Evolutionary conservation across 345 rosid species (phyloP).

Genomic region (Lepidium sativum): DNA sequence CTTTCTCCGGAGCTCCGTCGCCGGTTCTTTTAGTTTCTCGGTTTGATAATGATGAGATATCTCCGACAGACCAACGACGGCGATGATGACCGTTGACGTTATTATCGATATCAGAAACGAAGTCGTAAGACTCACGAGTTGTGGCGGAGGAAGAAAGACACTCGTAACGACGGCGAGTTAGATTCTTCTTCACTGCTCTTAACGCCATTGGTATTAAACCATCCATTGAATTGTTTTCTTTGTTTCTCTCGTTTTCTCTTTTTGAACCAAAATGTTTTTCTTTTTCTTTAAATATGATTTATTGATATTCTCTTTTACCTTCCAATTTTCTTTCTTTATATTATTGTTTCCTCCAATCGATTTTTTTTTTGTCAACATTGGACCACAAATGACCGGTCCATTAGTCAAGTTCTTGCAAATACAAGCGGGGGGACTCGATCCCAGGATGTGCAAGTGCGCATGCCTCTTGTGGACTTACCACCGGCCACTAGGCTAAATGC

Average conservation of each 20-base stretch:
- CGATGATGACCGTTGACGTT: constrained; percentile 28
- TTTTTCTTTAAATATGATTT: neutral
- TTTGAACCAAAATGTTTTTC: neutral
- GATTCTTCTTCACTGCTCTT: constrained; percentile 59
- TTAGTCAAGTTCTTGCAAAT: too few relatives aligned
- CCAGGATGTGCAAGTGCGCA: too few relatives aligned
- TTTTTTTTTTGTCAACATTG: too few relatives aligned
- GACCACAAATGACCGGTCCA: neutral
- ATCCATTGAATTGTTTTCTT: constrained; percentile 38
- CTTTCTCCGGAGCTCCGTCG: neutral
- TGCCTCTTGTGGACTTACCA: too few relatives aligned
- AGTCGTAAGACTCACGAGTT: constrained; percentile 26
- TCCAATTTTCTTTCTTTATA: constrained; percentile 13
- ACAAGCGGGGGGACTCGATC: too few relatives aligned
- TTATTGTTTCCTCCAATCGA: neutral
- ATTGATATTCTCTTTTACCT: constrained; percentile 3
- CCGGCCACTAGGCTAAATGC: too few relatives aligned
- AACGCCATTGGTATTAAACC: constrained; percentile 69
- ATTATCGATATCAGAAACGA: neutral
- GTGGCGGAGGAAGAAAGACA: constrained; percentile 51
- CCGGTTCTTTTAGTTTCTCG: constrained; percentile 11
- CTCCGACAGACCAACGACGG: constrained; percentile 46
- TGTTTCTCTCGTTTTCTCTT: neutral
- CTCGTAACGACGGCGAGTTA: constrained; percentile 55
- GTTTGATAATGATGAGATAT: constrained; percentile 27